phyloP scores from a whole-genome alignment of 306 rosid genomes.

The Inga leiocalycina region DNA sequence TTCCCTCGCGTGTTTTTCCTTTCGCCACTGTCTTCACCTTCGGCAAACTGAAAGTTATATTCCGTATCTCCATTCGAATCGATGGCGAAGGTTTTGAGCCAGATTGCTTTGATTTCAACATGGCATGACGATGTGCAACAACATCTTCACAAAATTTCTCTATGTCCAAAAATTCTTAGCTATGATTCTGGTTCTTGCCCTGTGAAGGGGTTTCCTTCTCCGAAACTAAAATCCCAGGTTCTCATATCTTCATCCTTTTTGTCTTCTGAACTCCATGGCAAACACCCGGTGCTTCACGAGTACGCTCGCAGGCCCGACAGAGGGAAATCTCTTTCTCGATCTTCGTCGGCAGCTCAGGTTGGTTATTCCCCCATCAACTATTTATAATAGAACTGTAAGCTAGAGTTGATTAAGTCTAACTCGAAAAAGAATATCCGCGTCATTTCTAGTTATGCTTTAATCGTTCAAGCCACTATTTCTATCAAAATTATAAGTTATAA shows the following conservation, averaged over 20 bases:
- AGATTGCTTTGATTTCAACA: conserved; percentile 50
- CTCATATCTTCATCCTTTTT: conserved; percentile 34
- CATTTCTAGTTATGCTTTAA: no score
- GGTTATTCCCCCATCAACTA: neutral
- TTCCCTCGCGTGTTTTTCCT: neutral
- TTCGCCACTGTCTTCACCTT: neutral
- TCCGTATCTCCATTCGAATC: neutral
- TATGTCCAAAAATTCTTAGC: conserved; percentile 35
- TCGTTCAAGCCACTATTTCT: neutral
- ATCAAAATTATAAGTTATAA: neutral
- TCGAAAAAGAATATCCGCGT: no score
- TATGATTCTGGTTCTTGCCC: conserved; percentile 26
- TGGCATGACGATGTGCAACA: conserved; percentile 32
- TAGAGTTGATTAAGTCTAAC: no score
- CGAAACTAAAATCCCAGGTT: conserved; percentile 45
- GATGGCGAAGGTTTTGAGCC: conserved; percentile 61
- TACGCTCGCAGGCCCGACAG: conserved; percentile 30
- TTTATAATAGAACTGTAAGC: no score
- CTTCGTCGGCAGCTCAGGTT: conserved; percentile 58
- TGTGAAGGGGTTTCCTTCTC: conserved; percentile 35
- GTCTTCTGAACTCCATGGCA: conserved; percentile 47
- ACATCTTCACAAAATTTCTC: conserved; percentile 30
- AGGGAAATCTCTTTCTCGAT: conserved; percentile 28
- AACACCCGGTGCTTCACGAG: conserved; percentile 35
- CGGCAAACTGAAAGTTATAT: neutral